These are phyloP conservation scores for Penicillium desertorum DNA, from an alignment of 495 filamentous ascomycete species.

Conservation along the genomic window DNA sequence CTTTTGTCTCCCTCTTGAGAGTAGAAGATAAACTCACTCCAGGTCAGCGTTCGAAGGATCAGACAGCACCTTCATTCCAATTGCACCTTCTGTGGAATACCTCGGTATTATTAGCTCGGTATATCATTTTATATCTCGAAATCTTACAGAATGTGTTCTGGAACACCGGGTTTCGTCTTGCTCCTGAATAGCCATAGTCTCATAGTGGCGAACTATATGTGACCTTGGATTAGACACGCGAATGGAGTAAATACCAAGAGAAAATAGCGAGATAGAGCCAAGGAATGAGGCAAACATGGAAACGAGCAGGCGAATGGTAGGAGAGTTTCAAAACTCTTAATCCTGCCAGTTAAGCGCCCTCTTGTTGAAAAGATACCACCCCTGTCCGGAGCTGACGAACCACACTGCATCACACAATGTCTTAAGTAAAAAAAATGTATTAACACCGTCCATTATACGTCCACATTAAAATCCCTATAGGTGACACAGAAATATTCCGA, in stretches of 20 bases:
- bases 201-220: background rate
- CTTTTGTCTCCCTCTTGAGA: background rate
- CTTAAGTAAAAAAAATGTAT: background rate
- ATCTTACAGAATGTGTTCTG: conserved; percentile 1
- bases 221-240: background rate
- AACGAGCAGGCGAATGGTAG: background rate
- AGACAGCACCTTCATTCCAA: conserved; percentile 5
- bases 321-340: background rate
- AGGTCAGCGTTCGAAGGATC: conserved; percentile 1
- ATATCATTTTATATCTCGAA: background rate
- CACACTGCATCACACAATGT: background rate
- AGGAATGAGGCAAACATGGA: background rate
- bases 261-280: background rate
- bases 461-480: background rate
- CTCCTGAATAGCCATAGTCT: conserved; percentile 6
- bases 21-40: conserved; percentile 5
- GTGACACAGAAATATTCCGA: conserved; percentile 2
- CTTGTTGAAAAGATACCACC: background rate
- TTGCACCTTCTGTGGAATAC: background rate
- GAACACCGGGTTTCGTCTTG: background rate
- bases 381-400: conserved; percentile 5
- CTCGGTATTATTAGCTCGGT: background rate
- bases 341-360: background rate
- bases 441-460: background rate
- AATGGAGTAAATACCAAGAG: background rate